Base-by-base conservation (phyloP, 1,139 yeast species). In the Candida neerlandica region DNA sequence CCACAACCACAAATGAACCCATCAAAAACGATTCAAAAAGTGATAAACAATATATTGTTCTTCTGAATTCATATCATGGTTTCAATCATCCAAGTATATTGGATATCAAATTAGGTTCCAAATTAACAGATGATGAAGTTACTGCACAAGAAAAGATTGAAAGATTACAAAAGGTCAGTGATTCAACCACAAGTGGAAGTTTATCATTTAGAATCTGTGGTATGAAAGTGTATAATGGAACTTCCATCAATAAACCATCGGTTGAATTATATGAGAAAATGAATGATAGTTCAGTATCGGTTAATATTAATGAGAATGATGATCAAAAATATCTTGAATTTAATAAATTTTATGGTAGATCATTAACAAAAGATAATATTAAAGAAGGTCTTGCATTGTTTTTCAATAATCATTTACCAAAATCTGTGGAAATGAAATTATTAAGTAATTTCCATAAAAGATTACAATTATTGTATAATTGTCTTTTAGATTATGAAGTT, bases 151-250 rank as follows among this genome's bases (percentile, higher is more conserved):
- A 84, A 32, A 94, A 94, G 61, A 73, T 70, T 15, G 69, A 69
- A 41, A 64, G 98, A 40, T 69, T 94, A 58, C 71, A 70, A 32
- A 66, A 75, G 38, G 97, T 94, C 0, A 79, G 95, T 41, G 63
- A 68, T 1, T 55, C 73, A 0, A 92, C 98, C 1, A 94, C 98
- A 1, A 86, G 95, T 47, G 96, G 97, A 0, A 69, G 85, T 1
- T 70, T 89, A 16, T 78, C 82, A 18, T 83, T 86, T 55, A 72
- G 99, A 51, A 80, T 94, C 1, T 92, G 98, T 58, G 99, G 99
- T 0, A 89, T 94, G 96, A 86, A 85, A 58, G 67, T 86, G 2
- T 76, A 67, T 55, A 62, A 66, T 42, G 57, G 57, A 16, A 37
- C 12, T 2, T 49, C 35, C 19, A 39, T 15, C 5, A 14, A 30